A percentile compares a stretch with the other conserved stretches of the same genome.
Conservation (phyloP, 495 filamentous ascomycete species). For the Annulohypoxylon bovei region DNA sequence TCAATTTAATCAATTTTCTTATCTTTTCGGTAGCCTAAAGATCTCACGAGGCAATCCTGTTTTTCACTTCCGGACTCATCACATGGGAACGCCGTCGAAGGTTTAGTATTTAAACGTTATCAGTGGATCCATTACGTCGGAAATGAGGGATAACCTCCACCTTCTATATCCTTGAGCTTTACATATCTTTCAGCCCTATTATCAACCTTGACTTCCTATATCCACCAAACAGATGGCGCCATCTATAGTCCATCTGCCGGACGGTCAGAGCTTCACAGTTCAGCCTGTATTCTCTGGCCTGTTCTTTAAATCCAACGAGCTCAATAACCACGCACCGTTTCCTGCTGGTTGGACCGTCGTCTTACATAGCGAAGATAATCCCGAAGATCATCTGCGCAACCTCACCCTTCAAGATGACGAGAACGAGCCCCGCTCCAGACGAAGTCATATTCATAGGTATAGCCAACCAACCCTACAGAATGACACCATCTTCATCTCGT, state of each 20-base stretch:
- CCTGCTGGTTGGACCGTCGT: constrained; percentile 90
- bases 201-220: constrained; percentile 3
- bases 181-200: not conserved
- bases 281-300: constrained; percentile 87
- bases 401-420: constrained; percentile 36
- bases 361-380: constrained; percentile 74
- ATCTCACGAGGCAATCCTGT: constrained; percentile 3
- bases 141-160: constrained; percentile 19
- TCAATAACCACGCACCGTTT: constrained; percentile 73
- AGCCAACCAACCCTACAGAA: constrained; percentile 75
- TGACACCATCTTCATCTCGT: constrained; percentile 89
- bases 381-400: constrained; percentile 42
- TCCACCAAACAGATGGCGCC: constrained; percentile 48
- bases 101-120: constrained; percentile 31
- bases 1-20: constrained; percentile 1
- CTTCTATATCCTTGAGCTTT: constrained; percentile 1
- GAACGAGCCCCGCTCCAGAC: constrained; percentile 35
- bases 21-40: not conserved
- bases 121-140: constrained; percentile 5
- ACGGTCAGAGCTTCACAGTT: constrained; percentile 84
- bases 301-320: constrained; percentile 85
- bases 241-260: constrained; percentile 73
- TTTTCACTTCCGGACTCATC: constrained; percentile 2
- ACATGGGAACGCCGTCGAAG: constrained; percentile 23
- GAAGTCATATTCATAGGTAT: constrained; percentile 68